Base-by-base conservation (phyloP, 208 protist genomes). In the Trypanosomatidae sp. region DNA sequence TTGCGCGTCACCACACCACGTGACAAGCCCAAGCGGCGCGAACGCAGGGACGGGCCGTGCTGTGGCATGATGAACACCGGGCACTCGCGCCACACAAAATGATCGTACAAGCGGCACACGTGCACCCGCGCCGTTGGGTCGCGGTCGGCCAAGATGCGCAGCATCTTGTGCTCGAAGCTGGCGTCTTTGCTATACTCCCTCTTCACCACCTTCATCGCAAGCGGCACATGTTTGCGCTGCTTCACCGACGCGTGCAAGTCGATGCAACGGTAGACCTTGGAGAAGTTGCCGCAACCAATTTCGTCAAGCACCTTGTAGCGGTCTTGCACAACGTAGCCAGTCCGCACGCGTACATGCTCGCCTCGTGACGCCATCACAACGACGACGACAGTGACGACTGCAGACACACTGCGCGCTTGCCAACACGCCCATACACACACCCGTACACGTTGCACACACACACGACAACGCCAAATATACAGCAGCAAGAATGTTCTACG, bases 151-250 rank as follows among this genome's bases (percentile, higher is more conserved):
- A 93, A 48, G 2, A 71, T 48, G 21, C 72, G 48, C 19, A 93
- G 57, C 71, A 93, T 93, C 23, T 71, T 41, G 33, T 68, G 54
- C 57, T 93, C 80, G 61, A 81, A 89, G 38, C 61, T 64, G 2
- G 85, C 80, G 44, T 88, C 77, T 26, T 54, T 61, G 28, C 51
- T 71, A 53, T 90, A 89, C 52, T 93, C 78, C 48, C 58, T 61
- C 50, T 85, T 87, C 21, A 93, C 53, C 26, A 89, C 68, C 49
- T 93, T 93, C 44, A 90, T 64, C 1, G 84, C 84, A 5, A 93
- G 53, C 13, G 47, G 47, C 1, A 43, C 28, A 4, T 52, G 51
- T 13, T 55, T 37, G 23, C 49, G 40, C 35, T 61, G 46, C 25
- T 43, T 44, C 1, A 5, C n/a, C 0, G 46, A 21, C 1, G 52